A percentile compares a stretch with the other conserved stretches of the same genome.
These are phyloP conservation scores for Naganishia vaughanmartiniae DNA, from an alignment of 768 basidiomycete species.

Conservation along the genomic window DNA sequence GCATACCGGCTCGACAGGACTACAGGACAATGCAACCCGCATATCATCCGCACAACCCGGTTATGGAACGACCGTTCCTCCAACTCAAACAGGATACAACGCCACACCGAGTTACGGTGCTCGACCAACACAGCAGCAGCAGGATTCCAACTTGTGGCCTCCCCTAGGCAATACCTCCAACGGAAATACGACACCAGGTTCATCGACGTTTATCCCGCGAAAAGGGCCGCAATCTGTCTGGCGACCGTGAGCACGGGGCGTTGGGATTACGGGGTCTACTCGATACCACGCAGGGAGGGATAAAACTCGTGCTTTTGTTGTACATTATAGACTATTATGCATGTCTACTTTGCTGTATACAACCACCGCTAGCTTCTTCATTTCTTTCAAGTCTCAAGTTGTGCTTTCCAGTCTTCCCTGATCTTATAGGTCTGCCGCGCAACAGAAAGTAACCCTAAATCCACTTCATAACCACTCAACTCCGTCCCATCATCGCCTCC, in stretches of 20 bases:
- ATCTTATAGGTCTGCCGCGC: constrained; percentile 42
- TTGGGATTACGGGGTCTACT: neutral
- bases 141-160: neutral
- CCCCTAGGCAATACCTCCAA: neutral
- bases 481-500: constrained; percentile 26
- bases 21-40: neutral
- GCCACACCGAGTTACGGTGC: neutral
- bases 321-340: neutral
- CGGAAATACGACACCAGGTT: neutral
- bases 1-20: neutral
- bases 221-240: neutral
- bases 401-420: constrained; percentile 36
- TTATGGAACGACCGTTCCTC: neutral
- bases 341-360: neutral
- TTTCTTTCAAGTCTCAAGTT: neutral
- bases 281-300: neutral
- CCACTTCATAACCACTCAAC: constrained; percentile 36
- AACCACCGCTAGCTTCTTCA: neutral
- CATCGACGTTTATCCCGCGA: neutral
- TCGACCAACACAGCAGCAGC: neutral
- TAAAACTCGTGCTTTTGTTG: neutral
- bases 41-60: neutral
- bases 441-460: constrained; percentile 40
- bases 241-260: neutral
- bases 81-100: neutral